These are phyloP conservation scores for Fusarium ambrosium DNA, from an alignment of 2,329 filamentous ascomycete species.

Conservation along the genomic window DNA sequence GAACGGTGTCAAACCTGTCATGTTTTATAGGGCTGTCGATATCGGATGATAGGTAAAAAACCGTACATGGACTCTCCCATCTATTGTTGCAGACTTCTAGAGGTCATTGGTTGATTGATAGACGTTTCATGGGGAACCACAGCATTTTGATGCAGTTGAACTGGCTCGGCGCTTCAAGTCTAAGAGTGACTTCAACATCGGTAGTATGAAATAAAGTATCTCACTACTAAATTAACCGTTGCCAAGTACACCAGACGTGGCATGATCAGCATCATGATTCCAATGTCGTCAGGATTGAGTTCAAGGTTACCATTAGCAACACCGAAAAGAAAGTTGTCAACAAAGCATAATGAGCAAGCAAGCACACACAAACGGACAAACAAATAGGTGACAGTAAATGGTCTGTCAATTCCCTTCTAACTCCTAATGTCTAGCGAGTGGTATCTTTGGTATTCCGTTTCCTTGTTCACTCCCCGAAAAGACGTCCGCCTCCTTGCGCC, in stretches of 20 bases:
- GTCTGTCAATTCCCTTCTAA: constrained; percentile 46
- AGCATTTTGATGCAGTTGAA: background rate
- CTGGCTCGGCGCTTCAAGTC: background rate
- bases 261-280: background rate
- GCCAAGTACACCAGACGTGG: background rate
- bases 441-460: constrained; percentile 54
- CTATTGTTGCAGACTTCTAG: background rate
- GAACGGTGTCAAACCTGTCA: background rate
- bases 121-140: background rate
- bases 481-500: constrained; percentile 39
- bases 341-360: background rate
- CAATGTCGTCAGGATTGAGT: background rate
- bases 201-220: background rate
- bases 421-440: constrained; percentile 56
- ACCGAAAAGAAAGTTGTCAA: background rate
- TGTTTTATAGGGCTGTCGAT: background rate
- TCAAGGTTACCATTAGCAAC: background rate
- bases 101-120: background rate
- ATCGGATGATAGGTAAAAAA: background rate
- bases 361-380: background rate
- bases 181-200: background rate
- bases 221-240: background rate
- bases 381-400: constrained; percentile 29
- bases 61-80: background rate
- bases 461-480: constrained; percentile 32